Base-by-base conservation (phyloP, 2,329 filamentous ascomycete species). In the Ophiobolus disseminans region DNA sequence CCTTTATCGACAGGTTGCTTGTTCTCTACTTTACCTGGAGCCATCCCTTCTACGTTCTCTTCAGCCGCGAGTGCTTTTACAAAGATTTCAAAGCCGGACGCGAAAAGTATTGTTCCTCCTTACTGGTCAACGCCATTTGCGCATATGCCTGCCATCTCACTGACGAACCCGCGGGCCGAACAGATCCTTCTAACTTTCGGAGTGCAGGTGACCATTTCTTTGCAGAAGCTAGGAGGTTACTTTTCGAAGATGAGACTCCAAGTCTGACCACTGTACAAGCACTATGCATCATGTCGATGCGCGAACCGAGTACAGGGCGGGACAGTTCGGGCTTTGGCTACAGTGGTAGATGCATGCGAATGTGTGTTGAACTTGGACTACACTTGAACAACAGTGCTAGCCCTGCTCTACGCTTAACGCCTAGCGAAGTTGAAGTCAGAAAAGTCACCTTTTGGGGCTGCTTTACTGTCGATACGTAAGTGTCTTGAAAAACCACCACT, bases 171-270 rank as follows among this genome's bases (percentile, higher is more conserved):
- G 80, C 80, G 62, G 87, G 86, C 9, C 82, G 86, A 30, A 82
- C 80, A n/a, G 79, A 86, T 48, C 80, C 84, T 0, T 75, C 78
- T 57, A 82, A 89, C 60, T 80, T 85, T 2, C 81, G 82, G 48
- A 85, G 86, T 0, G 86, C 87, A 1, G 88, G 88, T 4, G 85
- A 90, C 53, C 83, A 89, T 65, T 91, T 90, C 72, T 91, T 90
- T 69, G 82, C 83, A 42, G 88, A 91, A 67, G 81, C 84, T 6
- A 79, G 82, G 51, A 77, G 85, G 8, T 75, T 90, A 0, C 78
- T 89, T 22, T 76, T 81, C 46, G 75, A 82, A 45, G 68, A 73
- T 30, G 76, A 88, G 50, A 82, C 84, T 42, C 82, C 88, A 53
- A 81, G 71, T 5, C 73, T 91, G 22, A 89, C 87, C 2, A 90